Percentiles rank a stretch among this genome's conserved stretches.
These are phyloP conservation scores for Pythium angustatum DNA, from an alignment of 352 stramenopile species.

Conservation along the genomic window DNA sequence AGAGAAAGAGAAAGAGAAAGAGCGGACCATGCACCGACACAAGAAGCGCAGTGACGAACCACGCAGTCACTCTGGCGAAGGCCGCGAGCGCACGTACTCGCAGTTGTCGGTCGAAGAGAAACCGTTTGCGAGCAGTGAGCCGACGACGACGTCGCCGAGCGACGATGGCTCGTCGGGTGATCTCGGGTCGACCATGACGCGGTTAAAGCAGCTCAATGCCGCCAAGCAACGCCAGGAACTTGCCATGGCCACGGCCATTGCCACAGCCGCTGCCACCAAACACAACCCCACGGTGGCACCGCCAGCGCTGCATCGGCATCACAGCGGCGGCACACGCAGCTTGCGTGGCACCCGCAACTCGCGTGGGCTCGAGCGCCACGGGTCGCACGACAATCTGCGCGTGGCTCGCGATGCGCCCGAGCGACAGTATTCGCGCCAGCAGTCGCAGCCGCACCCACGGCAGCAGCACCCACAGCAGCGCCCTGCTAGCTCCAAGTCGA, in stretches of 20 bases:
- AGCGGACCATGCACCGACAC: not conserved
- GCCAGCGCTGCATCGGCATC: not conserved
- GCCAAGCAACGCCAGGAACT: not conserved
- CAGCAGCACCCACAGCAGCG: not conserved
- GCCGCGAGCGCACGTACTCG: slow-evolving; percentile 22
- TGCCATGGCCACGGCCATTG: not conserved
- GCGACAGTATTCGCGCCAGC: too few species aligned
- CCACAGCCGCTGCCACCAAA: not conserved
- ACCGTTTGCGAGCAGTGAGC: not conserved
- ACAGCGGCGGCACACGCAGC: not conserved
- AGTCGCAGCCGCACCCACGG: too few species aligned
- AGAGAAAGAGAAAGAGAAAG: not conserved
- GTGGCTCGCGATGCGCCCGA: too few species aligned
- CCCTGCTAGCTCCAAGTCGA: not conserved
- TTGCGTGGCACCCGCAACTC: not conserved
- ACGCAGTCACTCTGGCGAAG: not conserved
- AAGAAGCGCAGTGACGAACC: not conserved
- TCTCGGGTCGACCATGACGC: slow-evolving; percentile 19
- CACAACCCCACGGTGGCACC: not conserved
- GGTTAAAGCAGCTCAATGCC: slow-evolving; percentile 16
- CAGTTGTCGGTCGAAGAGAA: slow-evolving; percentile 24
- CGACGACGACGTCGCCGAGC: not conserved
- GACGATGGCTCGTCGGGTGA: not conserved
- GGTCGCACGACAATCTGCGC: not conserved
- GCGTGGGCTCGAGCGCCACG: slow-evolving; percentile 1